Evolutionary conservation across 208 protist genomes (phyloP).

Genomic region (Trypanosomatidae sp.): DNA sequence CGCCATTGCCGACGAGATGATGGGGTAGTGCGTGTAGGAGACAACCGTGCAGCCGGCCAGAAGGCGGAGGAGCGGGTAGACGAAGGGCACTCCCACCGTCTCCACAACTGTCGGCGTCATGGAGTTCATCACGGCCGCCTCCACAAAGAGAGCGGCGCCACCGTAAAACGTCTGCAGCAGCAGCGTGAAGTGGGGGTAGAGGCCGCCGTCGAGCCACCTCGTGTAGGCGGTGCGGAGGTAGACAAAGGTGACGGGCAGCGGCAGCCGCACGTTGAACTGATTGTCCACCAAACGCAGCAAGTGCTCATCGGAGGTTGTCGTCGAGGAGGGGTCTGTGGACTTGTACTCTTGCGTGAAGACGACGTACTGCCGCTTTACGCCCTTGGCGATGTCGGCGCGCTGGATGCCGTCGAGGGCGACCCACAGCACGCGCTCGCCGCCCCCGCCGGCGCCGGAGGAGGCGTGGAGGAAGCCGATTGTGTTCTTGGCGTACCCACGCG

Average conservation of each 20-base stretch:
- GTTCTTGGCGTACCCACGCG: slow-evolving; percentile 23
- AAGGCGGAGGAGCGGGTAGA: slow-evolving; percentile 92
- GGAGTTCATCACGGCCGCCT: slow-evolving; percentile 78
- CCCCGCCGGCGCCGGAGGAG: slow-evolving; percentile 91
- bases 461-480: slow-evolving; percentile 93
- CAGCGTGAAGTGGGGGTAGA: slow-evolving; percentile 91
- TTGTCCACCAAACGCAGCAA: slow-evolving; percentile 34
- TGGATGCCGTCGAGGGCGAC: slow-evolving; percentile 72
- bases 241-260: slow-evolving; percentile 64
- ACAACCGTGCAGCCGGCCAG: slow-evolving; percentile 80
- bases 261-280: slow-evolving; percentile 75
- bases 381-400: slow-evolving; percentile 30
- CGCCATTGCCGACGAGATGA: slow-evolving; percentile 91
- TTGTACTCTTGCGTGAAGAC: slow-evolving; percentile 53
- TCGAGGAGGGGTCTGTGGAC: neutral
- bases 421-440: slow-evolving; percentile 98
- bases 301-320: slow-evolving; percentile 8
- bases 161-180: slow-evolving; percentile 92
- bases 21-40: slow-evolving; percentile 98
- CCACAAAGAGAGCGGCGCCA: slow-evolving; percentile 82
- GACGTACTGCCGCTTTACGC: slow-evolving; percentile 53
- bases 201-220: slow-evolving; percentile 56
- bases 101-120: slow-evolving; percentile 83
- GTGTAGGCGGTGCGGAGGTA: slow-evolving; percentile 47
- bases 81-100: slow-evolving; percentile 96